phyloP scores from a whole-genome alignment of 2,329 filamentous ascomycete genomes.

The Alternaria postmessia region DNA sequence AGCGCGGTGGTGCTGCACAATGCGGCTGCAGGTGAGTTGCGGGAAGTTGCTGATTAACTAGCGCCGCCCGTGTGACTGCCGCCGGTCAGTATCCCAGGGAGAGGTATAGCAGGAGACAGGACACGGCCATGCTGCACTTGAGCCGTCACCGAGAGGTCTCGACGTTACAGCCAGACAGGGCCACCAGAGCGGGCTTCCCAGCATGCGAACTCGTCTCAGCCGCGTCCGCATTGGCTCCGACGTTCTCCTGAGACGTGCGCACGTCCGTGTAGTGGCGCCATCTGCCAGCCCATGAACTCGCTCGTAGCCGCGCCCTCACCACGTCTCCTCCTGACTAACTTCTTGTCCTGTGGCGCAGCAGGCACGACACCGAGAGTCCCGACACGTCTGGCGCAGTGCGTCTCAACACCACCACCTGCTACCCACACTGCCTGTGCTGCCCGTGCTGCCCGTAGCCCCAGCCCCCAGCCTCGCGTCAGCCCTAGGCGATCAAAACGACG shows the following conservation, averaged over 20 bases:
- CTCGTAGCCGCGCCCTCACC: conserved; percentile 1
- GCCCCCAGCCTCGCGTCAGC: neutral
- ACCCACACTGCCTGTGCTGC: neutral
- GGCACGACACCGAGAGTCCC: conserved; percentile 1
- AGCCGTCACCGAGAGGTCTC: neutral
- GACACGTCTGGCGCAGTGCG: conserved; percentile 3
- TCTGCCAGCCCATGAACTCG: conserved; percentile 2
- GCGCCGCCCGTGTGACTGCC: conserved; percentile 11
- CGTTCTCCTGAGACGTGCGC: conserved; percentile 40
- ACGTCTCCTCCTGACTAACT: neutral
- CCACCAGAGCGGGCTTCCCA: conserved; percentile 19
- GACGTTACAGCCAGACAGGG: conserved; percentile 5
- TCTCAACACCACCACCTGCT: conserved; percentile 7
- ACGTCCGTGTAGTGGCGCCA: conserved; percentile 23
- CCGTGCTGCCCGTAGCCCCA: neutral
- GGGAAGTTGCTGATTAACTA: conserved; percentile 28
- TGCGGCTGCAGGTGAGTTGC: conserved; percentile 20
- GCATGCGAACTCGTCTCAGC: conserved; percentile 3
- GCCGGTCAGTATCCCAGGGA: neutral
- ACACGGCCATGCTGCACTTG: neutral
- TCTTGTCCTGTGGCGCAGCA: conserved; percentile 7
- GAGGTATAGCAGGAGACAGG: neutral
- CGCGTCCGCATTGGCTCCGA: conserved; percentile 29
- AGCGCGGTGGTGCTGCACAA: conserved; percentile 19
- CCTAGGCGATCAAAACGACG: conserved; percentile 7